These are phyloP conservation scores for Peribolospora baueri DNA, from an alignment of 768 basidiomycete genomes.

Conservation along the genomic window DNA sequence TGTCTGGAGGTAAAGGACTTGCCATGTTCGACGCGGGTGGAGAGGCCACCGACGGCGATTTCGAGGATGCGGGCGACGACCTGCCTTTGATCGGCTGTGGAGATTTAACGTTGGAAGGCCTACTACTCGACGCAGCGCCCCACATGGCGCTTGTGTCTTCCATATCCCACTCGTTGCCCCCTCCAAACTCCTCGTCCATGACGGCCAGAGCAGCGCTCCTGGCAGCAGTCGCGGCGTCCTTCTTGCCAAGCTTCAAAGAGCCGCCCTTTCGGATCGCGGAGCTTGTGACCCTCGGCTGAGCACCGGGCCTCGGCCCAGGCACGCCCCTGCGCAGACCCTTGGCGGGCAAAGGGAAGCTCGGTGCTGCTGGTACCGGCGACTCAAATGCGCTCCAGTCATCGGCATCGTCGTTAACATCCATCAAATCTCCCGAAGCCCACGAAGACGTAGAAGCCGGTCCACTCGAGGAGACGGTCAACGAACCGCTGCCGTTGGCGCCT, in stretches of 20 bases:
- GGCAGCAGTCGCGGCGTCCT: slow-evolving; percentile 1
- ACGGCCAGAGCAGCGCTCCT: background rate
- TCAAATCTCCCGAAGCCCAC: slow-evolving; percentile 35
- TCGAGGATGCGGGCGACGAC: slow-evolving; percentile 5
- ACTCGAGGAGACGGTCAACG: slow-evolving; percentile 26
- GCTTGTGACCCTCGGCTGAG: background rate
- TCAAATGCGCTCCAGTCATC: slow-evolving; percentile 69
- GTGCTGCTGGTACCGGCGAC: background rate
- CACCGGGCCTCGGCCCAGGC: slow-evolving; percentile 35
- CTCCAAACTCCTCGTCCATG: too few species aligned
- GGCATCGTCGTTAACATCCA: slow-evolving; percentile 77
- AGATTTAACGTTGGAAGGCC: background rate
- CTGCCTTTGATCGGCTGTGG: background rate
- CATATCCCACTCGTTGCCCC: too few species aligned
- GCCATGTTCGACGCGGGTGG: slow-evolving; percentile 12
- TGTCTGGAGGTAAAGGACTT: slow-evolving; percentile 16
- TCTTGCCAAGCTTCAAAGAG: slow-evolving; percentile 3
- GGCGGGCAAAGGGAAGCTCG: background rate
- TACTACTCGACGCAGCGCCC: too few species aligned
- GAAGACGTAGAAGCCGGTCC: slow-evolving; percentile 15
- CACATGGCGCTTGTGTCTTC: too few species aligned
- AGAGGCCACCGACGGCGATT: background rate
- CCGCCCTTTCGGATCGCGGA: slow-evolving; percentile 4
- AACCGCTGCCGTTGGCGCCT: slow-evolving; percentile 20
- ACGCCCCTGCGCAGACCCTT: slow-evolving; percentile 26